phyloP scores from a whole-genome alignment of 495 filamentous ascomycete genomes.

The Xylaria cubensis region DNA sequence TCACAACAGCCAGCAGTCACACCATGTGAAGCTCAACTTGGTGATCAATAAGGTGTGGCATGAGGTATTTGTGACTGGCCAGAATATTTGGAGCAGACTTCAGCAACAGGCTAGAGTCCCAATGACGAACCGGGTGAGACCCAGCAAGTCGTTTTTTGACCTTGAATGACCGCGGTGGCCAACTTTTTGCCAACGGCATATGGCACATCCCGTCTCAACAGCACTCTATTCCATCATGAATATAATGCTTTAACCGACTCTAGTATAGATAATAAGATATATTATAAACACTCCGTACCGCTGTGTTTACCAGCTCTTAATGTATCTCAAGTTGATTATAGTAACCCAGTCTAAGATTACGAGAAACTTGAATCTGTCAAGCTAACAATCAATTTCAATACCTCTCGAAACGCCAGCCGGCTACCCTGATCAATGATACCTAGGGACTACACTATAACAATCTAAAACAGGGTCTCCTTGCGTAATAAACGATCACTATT shows the following conservation, averaged over 20 bases:
- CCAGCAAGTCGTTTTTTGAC: not conserved
- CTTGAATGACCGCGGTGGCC: not conserved
- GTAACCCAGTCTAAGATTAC: not conserved
- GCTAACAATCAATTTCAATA: not conserved
- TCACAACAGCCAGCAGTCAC: not conserved
- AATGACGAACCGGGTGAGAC: not conserved
- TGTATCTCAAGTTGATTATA: not conserved
- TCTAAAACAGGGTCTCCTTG: not conserved
- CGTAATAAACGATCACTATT: not conserved
- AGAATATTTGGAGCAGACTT: not conserved
- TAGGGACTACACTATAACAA: not conserved
- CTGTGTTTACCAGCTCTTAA: not conserved
- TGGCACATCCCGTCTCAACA: not conserved
- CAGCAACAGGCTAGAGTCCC: not conserved
- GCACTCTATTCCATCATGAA: not conserved
- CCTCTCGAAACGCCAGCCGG: not conserved
- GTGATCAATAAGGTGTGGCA: not conserved
- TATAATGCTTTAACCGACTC: not conserved
- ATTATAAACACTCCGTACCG: not conserved
- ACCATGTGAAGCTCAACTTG: not conserved
- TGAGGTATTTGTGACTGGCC: slow-evolving; percentile 5
- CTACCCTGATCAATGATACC: not conserved
- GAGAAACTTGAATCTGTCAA: not conserved
- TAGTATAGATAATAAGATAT: not conserved
- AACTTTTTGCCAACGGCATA: not conserved